Base-by-base conservation (phyloP, 495 filamentous ascomycete genomes). In the Penicillium malachiteum region DNA sequence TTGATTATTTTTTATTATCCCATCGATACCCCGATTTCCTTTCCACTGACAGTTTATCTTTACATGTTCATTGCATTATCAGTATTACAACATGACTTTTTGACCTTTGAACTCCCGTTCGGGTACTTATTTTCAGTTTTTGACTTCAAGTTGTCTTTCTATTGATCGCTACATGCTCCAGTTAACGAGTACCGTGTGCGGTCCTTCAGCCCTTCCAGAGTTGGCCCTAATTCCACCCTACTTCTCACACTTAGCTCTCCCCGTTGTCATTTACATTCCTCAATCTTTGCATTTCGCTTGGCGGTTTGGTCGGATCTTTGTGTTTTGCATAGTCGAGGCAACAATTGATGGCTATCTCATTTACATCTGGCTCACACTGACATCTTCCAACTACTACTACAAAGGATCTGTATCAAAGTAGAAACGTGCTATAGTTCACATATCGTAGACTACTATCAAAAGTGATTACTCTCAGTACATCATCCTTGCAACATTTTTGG, bases 11-110 rank as follows among this genome's bases (percentile, higher is more conserved):
- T 26, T 46, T 21, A 44, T 45, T 32, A 32, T 46, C 43, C 43
- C 43, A 46, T 46, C 43, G 43, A 46, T 46, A 46, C 43, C 43
- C 43, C 43, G 43, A 46, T 46, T 46, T 32, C 26, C 43, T 46
- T 46, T 32, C 11, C 14, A n/a, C n/a, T n/a, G n/a, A n/a, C n/a
- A 17, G 14, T 31, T 30, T 30, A 5, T 21, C 14, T 46, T 31
- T 14, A 46, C 13, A 46, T 13, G 10, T 32, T 32, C 21, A 11
- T 31, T 46, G 30, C 31, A 1, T 16, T n/a, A 3, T 32, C n/a
- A 46, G 43, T 46, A 17, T 44, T 46, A 30, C 43, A 46, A 32
- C 26, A 13, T 46, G 43, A 32, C 13, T 32, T 46, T 17, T 13
- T 31, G 18, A 46, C 26, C 4, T 46, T 17, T 46, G 21, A 33